A percentile compares a stretch with the other conserved stretches of the same genome.
Conservation (phyloP, 164 flowering plant genomes). For the Umbilicus rupestris region DNA sequence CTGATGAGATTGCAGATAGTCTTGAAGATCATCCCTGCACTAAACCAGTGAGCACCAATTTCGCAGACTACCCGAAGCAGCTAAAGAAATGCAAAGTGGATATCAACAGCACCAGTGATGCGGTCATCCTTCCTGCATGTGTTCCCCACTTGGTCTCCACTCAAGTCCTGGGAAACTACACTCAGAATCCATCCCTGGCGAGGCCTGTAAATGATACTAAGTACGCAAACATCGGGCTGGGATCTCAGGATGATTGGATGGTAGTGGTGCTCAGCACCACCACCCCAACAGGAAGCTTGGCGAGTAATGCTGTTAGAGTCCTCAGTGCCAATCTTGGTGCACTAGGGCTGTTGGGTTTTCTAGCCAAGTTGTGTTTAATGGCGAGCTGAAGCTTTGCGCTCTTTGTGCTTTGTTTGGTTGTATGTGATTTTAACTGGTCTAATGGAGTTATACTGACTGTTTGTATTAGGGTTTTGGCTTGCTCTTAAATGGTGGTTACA, state of each 20-base stretch:
- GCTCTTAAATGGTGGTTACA: no score
- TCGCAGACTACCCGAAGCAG: slow-evolving; percentile 24
- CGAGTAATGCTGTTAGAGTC: slow-evolving; percentile 9
- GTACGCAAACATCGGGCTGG: slow-evolving; percentile 38
- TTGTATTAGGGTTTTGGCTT: not conserved
- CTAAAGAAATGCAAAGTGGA: slow-evolving; percentile 31
- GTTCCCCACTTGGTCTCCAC: slow-evolving; percentile 25
- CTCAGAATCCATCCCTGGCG: slow-evolving; percentile 19
- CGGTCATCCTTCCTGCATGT: slow-evolving; percentile 35
- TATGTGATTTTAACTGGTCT: not conserved
- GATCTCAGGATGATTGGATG: slow-evolving; percentile 46
- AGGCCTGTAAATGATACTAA: slow-evolving; percentile 29
- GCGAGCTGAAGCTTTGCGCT: not conserved
- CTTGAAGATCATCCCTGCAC: slow-evolving; percentile 44
- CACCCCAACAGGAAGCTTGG: slow-evolving; percentile 28
- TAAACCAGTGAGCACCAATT: slow-evolving; percentile 20
- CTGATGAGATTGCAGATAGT: slow-evolving; percentile 41
- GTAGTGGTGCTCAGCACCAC: slow-evolving; percentile 34
- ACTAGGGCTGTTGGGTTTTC: not conserved
- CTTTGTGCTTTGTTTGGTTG: not conserved
- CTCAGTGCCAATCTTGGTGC: not conserved
- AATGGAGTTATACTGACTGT: not conserved
- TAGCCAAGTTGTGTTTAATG: not conserved
- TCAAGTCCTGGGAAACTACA: slow-evolving; percentile 60
- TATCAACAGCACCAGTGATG: slow-evolving; percentile 27